Conservation (phyloP, 148 eudicot species). For the Camellia japonica region DNA sequence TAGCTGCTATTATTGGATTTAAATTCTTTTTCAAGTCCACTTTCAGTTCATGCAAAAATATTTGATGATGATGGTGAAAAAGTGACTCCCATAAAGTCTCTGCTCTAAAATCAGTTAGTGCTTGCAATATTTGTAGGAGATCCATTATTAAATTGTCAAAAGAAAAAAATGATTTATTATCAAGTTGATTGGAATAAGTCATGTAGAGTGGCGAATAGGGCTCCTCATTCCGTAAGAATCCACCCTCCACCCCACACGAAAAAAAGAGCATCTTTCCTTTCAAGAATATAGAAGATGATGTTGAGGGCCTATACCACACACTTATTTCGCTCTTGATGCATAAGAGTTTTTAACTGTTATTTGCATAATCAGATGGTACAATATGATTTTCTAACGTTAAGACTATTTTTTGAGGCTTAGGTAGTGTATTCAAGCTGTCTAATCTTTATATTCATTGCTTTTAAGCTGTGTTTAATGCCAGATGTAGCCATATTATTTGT, state of each 20-base stretch:
- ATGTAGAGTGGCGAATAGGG: too few species aligned
- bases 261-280: too few species aligned
- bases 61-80: not conserved
- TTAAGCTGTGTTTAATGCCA: not conserved
- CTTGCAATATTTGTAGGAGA: not conserved
- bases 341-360: not conserved
- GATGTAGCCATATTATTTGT: not conserved
- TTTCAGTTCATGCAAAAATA: not conserved
- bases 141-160: too few species aligned
- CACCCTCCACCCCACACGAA: too few species aligned
- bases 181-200: too few species aligned
- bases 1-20: slow-evolving; percentile 8
- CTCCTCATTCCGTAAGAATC: too few species aligned
- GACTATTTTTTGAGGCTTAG: not conserved
- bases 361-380: not conserved
- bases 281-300: too few species aligned
- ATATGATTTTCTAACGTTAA: not conserved
- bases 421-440: not conserved
- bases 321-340: not conserved
- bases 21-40: not conserved
- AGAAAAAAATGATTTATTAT: too few species aligned
- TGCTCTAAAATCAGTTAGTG: not conserved
- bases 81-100: not conserved
- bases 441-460: not conserved
- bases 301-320: too few species aligned